These are phyloP conservation scores for Phanerochaete carnosa DNA, from an alignment of 768 basidiomycete genomes.

Conservation along the genomic window DNA sequence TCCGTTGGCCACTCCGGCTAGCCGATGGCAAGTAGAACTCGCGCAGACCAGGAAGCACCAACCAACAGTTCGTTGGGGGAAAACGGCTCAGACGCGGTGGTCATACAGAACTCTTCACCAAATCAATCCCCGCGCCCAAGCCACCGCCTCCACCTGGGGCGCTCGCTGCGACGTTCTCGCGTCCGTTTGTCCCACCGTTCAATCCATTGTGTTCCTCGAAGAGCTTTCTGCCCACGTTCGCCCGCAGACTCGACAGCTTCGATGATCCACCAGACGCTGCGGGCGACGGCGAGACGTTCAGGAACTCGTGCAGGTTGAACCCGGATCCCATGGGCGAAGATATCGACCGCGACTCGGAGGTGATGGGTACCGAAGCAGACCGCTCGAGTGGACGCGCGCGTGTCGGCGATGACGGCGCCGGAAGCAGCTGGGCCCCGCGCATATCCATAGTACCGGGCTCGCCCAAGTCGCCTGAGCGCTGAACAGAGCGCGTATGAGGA, in stretches of 20 bases:
- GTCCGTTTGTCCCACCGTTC: neutral
- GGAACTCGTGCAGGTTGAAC: constrained; percentile 71
- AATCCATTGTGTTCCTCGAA: constrained; percentile 64
- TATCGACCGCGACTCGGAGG: constrained; percentile 14
- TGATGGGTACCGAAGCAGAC: constrained; percentile 10
- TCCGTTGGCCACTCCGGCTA: neutral
- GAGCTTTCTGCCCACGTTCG: constrained; percentile 63
- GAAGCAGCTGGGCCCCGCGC: constrained; percentile 10
- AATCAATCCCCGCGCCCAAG: constrained; percentile 22
- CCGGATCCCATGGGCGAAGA: constrained; percentile 32
- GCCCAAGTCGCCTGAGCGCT: constrained; percentile 25
- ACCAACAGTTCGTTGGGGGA: neutral
- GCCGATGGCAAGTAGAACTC: neutral
- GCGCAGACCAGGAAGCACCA: neutral
- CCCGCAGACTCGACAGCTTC: constrained; percentile 46
- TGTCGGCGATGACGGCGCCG: constrained; percentile 5
- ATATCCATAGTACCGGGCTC: constrained; percentile 25
- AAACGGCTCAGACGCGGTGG: neutral
- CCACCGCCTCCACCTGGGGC: constrained; percentile 5
- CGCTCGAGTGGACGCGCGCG: constrained; percentile 6
- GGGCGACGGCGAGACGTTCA: constrained; percentile 66
- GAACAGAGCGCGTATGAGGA: constrained; percentile 19
- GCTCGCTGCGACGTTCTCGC: constrained; percentile 3
- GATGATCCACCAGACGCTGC: constrained; percentile 28
- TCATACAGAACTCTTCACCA: constrained; percentile 14